Evolutionary conservation across 1,139 yeast species (phyloP).

Genomic region (Lodderomyces jiufengensis): DNA sequence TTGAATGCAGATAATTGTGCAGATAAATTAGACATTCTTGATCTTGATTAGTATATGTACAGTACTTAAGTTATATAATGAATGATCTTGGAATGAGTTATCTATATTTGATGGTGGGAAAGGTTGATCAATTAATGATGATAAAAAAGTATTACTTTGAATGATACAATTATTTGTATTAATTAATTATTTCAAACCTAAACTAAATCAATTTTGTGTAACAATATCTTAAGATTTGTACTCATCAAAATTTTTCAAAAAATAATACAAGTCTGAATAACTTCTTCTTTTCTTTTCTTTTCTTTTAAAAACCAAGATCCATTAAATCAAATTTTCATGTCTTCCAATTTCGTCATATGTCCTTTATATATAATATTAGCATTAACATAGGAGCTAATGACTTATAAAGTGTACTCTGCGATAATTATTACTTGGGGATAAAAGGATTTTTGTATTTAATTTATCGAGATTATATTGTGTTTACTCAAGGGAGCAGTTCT

Average conservation of each 20-base stretch:
- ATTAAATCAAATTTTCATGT: constrained; percentile 1
- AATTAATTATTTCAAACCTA: too few species aligned
- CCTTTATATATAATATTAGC: constrained; percentile 3
- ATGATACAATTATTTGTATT: too few species aligned
- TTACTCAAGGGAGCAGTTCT: constrained; percentile 12
- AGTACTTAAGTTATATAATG: too few species aligned
- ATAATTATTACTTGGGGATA: too few species aligned
- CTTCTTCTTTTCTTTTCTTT: constrained; percentile 1
- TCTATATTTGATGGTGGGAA: not conserved
- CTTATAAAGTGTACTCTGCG: not conserved
- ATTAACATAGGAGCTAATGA: constrained; percentile 9
- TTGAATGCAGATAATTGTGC: constrained; percentile 49
- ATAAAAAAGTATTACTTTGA: too few species aligned
- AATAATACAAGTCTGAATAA: not conserved
- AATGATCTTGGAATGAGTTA: too few species aligned
- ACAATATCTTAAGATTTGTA: not conserved
- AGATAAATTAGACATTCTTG: constrained; percentile 40
- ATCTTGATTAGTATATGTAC: too few species aligned
- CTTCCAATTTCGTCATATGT: too few species aligned
- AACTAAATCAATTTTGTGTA: too few species aligned
- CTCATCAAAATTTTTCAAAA: not conserved
- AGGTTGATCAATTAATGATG: not conserved
- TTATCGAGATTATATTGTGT: constrained; percentile 23
- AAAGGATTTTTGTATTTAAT: constrained; percentile 11
- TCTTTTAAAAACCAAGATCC: constrained; percentile 2